Evolutionary conservation across 2,329 filamentous ascomycete genomes (phyloP), one percentile per base, ranked within the genome.

Genomic region (Xylaria digitata): DNA sequence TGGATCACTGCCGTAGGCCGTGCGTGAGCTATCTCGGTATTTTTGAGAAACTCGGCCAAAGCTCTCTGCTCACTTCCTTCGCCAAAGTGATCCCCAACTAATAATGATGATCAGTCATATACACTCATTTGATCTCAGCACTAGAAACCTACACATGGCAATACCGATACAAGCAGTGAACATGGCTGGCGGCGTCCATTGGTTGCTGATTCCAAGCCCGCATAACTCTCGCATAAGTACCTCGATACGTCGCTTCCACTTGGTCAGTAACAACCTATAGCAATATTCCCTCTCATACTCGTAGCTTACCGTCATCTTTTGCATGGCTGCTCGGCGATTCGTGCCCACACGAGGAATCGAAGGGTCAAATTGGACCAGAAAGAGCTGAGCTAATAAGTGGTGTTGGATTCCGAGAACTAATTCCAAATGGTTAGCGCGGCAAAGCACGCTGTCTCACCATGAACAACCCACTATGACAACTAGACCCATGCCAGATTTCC

Each of bases 351-450:
- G 80, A 0, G 86, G 86, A 2, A 85, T 78, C 7, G 78, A 83
- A 0, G 86, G 86, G 71, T 89, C 83, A 68, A 87, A 87, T 23
- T 85, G 84, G 19, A 82, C 78, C 1, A 90, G 80, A 37, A 90
- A 82, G 6, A 89, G 82, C 46, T 83, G 81, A 0, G 86, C 85
- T 2, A 90, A 80, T 63, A 88, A 84, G 70, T 87, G 84, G 74
- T 90, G 87, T 60, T 88, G 87, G 17, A 87, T 79, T 0, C 87
- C 88, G 8, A 87, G 86, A 5, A 88, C 86, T 86, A 52, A 63
- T 11, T 11, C 34, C 43, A 13, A 55, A 56, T 19, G 48, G 65
- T 61, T 17, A 64, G 56, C 50, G 48, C n/a, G 15, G 17, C 46
- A 30, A n/a, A 32, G 21, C 19, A 37, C 30, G 45, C 43, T 37